Evolutionary conservation across 1,139 yeast species (phyloP).

Genomic region (Starmera stellimalicola): DNA sequence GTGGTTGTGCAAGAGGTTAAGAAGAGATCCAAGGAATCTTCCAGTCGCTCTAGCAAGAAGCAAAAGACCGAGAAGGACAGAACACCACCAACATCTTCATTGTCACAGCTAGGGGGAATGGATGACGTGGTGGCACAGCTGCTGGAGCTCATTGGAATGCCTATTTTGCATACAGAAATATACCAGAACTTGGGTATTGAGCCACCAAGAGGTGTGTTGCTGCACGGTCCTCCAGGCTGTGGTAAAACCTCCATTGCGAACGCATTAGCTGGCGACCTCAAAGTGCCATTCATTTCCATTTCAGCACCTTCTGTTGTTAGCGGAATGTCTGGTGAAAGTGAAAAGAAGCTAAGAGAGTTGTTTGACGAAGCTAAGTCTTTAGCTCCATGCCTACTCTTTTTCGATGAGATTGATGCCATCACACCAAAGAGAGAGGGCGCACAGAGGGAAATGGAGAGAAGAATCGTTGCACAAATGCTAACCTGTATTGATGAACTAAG

Average conservation of each 20-base stretch:
- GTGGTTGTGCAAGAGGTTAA: constrained; percentile 16
- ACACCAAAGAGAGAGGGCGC: constrained; percentile 99
- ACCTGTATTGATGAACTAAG: constrained; percentile 92
- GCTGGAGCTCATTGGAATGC: constrained; percentile 85
- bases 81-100: constrained; percentile 57
- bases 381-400: constrained; percentile 89
- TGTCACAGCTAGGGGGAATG: constrained; percentile 83
- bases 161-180: constrained; percentile 88
- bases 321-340: constrained; percentile 99
- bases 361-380: constrained; percentile 85
- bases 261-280: constrained; percentile 90
- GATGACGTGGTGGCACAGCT: constrained; percentile 75
- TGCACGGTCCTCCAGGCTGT: constrained; percentile 99
- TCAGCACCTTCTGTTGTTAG: constrained; percentile 96
- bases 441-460: constrained; percentile 94
- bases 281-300: constrained; percentile 83
- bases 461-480: constrained; percentile 90
- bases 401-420: constrained; percentile 96
- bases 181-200: constrained; percentile 83
- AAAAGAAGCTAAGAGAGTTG: constrained; percentile 83
- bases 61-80: constrained; percentile 46
- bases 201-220: constrained; percentile 91
- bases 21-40: constrained; percentile 27
- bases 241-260: constrained; percentile 96
- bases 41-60: constrained; percentile 27